phyloP scores from a whole-genome alignment of 164 flowering plant species.

The Taxillus chinensis region DNA sequence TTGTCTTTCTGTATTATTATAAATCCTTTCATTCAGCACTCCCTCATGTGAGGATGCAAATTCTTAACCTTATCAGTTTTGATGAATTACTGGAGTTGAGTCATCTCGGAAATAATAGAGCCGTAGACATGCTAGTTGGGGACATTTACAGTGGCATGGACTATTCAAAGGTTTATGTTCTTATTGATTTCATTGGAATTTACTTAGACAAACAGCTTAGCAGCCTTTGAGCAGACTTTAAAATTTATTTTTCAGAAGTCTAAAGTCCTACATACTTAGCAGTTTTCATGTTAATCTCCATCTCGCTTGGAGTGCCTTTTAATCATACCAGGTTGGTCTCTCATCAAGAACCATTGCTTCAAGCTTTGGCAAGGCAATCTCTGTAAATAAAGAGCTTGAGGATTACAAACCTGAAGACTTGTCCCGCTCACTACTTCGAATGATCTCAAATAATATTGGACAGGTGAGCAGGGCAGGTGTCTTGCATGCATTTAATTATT shows the following conservation, averaged over 20 bases:
- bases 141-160: constrained; percentile 62
- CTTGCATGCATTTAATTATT: background rate
- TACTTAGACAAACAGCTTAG: no score
- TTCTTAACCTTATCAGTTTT: constrained; percentile 29
- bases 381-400: constrained; percentile 45
- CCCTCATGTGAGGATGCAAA: background rate
- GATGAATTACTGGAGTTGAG: constrained; percentile 65
- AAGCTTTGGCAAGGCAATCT: constrained; percentile 62
- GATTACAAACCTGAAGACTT: constrained; percentile 62
- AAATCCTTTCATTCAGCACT: background rate
- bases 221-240: no score
- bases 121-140: constrained; percentile 72
- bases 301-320: background rate
- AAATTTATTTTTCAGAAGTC: no score
- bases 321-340: constrained; percentile 45
- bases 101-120: constrained; percentile 54
- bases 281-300: no score
- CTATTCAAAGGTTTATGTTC: constrained; percentile 43
- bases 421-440: constrained; percentile 47
- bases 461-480: constrained; percentile 29
- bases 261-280: no score
- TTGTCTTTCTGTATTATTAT: background rate
- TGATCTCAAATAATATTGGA: constrained; percentile 64
- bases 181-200: background rate
- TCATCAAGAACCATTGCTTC: constrained; percentile 59